Evolutionary conservation across 257 asterid species (phyloP).

Genomic region (Przewalskia tangutica): DNA sequence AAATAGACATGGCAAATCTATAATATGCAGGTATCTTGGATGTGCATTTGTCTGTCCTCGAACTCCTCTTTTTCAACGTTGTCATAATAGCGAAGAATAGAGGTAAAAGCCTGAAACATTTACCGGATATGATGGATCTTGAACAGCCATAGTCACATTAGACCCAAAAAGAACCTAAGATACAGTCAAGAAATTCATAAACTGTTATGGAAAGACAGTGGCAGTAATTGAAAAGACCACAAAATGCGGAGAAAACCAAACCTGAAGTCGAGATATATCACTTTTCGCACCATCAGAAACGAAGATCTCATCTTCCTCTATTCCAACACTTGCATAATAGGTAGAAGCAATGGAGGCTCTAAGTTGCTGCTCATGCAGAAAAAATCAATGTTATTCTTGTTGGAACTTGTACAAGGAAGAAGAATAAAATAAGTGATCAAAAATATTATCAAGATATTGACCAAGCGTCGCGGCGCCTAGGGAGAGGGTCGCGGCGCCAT

Average conservation of each 20-base stretch:
- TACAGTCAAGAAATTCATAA: conserved; percentile 1
- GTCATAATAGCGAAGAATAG: background rate
- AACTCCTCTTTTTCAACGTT: background rate
- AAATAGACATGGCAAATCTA: background rate
- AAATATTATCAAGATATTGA: too few species aligned
- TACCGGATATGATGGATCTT: conserved; percentile 99
- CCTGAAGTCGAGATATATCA: conserved; percentile 97
- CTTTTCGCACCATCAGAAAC: conserved; percentile 99
- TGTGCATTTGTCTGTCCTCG: background rate
- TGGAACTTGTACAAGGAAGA: too few species aligned
- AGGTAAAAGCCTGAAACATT: conserved; percentile 8
- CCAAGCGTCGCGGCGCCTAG: too few species aligned
- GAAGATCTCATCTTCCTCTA: conserved; percentile 81
- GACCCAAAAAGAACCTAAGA: conserved; percentile 90
- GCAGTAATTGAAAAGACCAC: background rate
- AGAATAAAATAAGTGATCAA: too few species aligned
- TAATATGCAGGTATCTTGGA: background rate
- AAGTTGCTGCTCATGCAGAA: conserved; percentile 40
- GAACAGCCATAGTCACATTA: conserved; percentile 86
- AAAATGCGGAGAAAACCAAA: conserved; percentile 11
- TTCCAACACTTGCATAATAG: conserved; percentile 71
- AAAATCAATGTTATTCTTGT: background rate
- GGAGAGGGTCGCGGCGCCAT: too few species aligned
- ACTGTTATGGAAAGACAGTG: background rate
- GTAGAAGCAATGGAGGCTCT: conserved; percentile 87